Base-by-base conservation (phyloP, 2,329 filamentous ascomycete species). In the Trichoderma asperellum region DNA sequence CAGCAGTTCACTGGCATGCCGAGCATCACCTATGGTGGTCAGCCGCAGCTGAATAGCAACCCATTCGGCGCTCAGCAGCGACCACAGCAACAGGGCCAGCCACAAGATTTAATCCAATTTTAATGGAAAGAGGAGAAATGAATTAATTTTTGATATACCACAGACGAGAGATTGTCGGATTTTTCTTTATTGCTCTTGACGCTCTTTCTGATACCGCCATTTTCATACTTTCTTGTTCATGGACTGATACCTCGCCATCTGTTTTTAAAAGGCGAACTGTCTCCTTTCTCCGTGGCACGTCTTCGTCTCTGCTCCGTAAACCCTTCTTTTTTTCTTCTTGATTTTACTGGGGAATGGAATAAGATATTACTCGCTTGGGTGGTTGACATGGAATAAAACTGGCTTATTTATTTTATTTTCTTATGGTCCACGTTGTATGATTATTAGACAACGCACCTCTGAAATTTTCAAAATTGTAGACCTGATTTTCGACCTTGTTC, bases 1-100 rank as follows among this genome's bases (percentile, higher is more conserved):
- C 89, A 89, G 71, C 93, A 96, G 78, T 96, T 91, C 75, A 97
- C 93, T 0, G 93, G 93, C 49, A 88, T 91, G 86, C 89, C 89
- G 34, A 84, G 83, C 37, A 81, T 87, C 34, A 85, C 83, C 57
- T 90, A 91, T 71, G 82, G 83, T 18, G 71, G 74, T 35, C 82
- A 83, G 70, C 81, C 87, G 29, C 82, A 82, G 68, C 78, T 77
- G 67, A 82, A 77, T 70, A 85, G 81, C 77, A 91, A 90, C 73
- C 88, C 88, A 0, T 90, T 89, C 75, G 86, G 85, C n/a, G 77
- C 74, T 18, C 76, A 82, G 73, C 79, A 82, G 69, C 79, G 82
- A 71, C 83, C 85, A 71, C 86, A 86, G 74, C 82, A 83, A 71
- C 80, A 83, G 70, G 79, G 79, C 56, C 84, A 85, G 74, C 82